Evolutionary conservation across 768 basidiomycete species (phyloP).

Genomic region (Tricholoma sp.): DNA sequence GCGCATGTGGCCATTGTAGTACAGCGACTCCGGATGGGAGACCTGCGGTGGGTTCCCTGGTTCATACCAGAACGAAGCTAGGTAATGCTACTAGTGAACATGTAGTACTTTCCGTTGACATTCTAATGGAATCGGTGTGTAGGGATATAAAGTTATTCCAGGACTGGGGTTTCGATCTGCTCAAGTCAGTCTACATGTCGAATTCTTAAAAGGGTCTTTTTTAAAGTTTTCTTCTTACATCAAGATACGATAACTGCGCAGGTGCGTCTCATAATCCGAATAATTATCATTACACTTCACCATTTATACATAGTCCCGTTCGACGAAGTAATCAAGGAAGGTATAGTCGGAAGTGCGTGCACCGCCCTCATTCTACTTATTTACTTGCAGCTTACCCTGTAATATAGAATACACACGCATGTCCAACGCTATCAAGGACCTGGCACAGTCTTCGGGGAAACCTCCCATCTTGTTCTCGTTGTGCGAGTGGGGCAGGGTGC

Average conservation of each 20-base stretch:
- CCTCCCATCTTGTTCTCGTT: slow-evolving; percentile 53
- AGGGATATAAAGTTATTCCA: too few species aligned
- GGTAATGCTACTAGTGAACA: not conserved
- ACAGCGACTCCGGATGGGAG: slow-evolving; percentile 61
- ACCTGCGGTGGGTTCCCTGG: slow-evolving; percentile 67
- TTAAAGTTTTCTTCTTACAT: not conserved
- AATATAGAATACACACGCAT: slow-evolving; percentile 45
- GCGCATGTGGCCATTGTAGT: slow-evolving; percentile 31
- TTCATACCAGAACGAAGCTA: slow-evolving; percentile 52
- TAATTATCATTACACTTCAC: not conserved
- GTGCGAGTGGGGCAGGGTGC: slow-evolving; percentile 65
- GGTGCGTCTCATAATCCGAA: slow-evolving; percentile 23
- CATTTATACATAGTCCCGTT: slow-evolving; percentile 39
- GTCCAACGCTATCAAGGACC: slow-evolving; percentile 50
- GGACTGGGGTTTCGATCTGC: too few species aligned
- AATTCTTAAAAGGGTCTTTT: too few species aligned
- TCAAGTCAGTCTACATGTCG: slow-evolving; percentile 58
- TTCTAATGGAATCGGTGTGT: too few species aligned
- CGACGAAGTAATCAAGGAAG: slow-evolving; percentile 51
- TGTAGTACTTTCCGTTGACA: not conserved
- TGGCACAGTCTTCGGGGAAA: slow-evolving; percentile 39
- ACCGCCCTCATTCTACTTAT: too few species aligned
- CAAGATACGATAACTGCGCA: slow-evolving; percentile 50
- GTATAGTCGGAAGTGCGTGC: slow-evolving; percentile 48
- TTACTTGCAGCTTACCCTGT: not conserved